A percentile compares a stretch with the other conserved stretches of the same genome.
These are phyloP conservation scores for Gossypium raimondii DNA, from an alignment of 345 rosid genomes.

Conservation along the genomic window DNA sequence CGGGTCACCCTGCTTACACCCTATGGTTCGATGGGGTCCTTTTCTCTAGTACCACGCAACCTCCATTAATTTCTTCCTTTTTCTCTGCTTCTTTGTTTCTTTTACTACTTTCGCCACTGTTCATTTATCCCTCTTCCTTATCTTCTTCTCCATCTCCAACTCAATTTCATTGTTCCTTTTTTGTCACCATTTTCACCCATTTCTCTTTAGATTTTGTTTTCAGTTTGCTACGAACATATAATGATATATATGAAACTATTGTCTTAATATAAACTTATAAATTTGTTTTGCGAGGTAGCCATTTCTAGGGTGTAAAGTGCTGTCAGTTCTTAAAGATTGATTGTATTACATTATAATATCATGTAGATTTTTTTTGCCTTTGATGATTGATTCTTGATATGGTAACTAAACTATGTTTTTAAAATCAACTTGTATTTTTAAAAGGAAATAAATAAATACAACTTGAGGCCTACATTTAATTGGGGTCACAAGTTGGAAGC, in stretches of 20 bases:
- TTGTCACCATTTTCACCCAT: not conserved
- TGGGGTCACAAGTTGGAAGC: constrained; percentile 1
- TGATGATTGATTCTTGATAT: not conserved
- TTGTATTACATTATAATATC: not conserved
- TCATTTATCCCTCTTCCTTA: not conserved
- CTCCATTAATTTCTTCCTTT: not conserved
- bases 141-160: not conserved
- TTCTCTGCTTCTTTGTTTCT: not conserved
- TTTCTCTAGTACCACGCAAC: constrained; percentile 26
- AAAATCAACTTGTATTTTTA: not conserved
- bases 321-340: not conserved
- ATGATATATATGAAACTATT: not conserved
- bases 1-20: constrained; percentile 28
- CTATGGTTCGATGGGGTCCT: constrained; percentile 22
- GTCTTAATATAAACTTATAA: not conserved
- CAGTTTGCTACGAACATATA: not conserved
- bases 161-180: not conserved
- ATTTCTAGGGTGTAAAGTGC: not conserved
- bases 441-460: not conserved
- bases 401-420: not conserved
- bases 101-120: not conserved
- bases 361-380: not conserved
- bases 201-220: not conserved
- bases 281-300: not conserved
- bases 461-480: not conserved